Evolutionary conservation across 805 yeast genomes (phyloP).

Genomic region (Saturnispora kantuleensis): DNA sequence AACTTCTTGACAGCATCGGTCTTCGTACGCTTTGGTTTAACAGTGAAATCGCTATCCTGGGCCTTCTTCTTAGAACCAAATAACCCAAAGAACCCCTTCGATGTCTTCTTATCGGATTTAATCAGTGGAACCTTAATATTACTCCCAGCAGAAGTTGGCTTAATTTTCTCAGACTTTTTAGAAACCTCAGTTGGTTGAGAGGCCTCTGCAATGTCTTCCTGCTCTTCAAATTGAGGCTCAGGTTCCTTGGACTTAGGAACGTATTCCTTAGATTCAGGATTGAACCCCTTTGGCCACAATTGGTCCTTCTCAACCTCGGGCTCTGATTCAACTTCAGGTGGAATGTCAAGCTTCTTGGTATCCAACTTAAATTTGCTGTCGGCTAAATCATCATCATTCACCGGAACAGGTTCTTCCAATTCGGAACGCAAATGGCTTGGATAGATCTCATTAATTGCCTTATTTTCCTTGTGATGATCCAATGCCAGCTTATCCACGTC

Average conservation of each 20-base stretch:
- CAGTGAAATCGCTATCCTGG: neutral
- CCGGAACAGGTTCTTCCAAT: slow-evolving; percentile 15
- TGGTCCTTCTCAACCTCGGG: slow-evolving; percentile 17
- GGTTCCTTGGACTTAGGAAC: slow-evolving; percentile 27
- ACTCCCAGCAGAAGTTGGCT: slow-evolving; percentile 7
- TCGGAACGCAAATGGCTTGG: slow-evolving; percentile 43
- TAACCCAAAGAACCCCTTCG: slow-evolving; percentile 9
- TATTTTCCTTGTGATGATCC: slow-evolving; percentile 33
- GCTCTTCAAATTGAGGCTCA: slow-evolving; percentile 26
- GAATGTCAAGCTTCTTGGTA: slow-evolving; percentile 18
- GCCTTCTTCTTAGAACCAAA: slow-evolving; percentile 5
- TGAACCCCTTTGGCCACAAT: slow-evolving; percentile 14
- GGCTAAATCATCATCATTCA: slow-evolving; percentile 24
- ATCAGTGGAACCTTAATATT: slow-evolving; percentile 9
- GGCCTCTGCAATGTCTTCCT: slow-evolving; percentile 19
- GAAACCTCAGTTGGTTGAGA: neutral
- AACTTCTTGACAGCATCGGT: slow-evolving; percentile 10
- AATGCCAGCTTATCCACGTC: slow-evolving; percentile 30
- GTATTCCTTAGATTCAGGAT: slow-evolving; percentile 18
- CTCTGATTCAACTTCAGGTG: slow-evolving; percentile 22
- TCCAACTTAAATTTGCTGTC: slow-evolving; percentile 22
- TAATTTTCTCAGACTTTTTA: neutral
- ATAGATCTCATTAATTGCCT: slow-evolving; percentile 36
- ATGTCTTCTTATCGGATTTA: slow-evolving; percentile 6
- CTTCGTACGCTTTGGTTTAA: slow-evolving; percentile 1